phyloP scores from a whole-genome alignment of 116 monocot species.

The Trichopus zeylanicus region DNA sequence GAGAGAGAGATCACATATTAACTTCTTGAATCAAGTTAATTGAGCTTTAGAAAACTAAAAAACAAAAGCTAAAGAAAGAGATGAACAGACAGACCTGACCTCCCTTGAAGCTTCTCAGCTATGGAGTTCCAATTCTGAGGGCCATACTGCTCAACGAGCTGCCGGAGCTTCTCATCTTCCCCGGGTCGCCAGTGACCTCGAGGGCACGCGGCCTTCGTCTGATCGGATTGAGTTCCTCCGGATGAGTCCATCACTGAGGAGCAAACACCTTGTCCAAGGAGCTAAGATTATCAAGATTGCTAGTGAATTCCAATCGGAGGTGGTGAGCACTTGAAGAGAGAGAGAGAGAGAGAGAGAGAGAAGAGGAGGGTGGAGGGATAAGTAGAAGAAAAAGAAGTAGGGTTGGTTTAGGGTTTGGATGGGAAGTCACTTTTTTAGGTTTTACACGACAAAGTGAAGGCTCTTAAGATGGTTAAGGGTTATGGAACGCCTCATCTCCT shows the following conservation, averaged over 20 bases:
- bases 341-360: background rate
- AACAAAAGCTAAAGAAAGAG: background rate
- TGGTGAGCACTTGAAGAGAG: background rate
- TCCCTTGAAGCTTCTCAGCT: conserved; percentile 57
- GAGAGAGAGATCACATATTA: no score
- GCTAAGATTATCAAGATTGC: background rate
- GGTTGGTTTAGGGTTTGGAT: conserved; percentile 34
- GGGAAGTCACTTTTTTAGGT: conserved; percentile 39
- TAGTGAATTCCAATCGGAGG: no score
- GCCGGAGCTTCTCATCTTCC: conserved; percentile 61
- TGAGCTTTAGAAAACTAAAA: background rate
- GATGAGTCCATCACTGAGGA: conserved; percentile 7
- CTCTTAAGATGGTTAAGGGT: background rate
- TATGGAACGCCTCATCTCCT: background rate
- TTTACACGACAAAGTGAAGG: conserved; percentile 13
- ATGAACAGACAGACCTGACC: conserved; percentile 40
- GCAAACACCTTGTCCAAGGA: background rate
- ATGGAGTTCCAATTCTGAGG: conserved; percentile 81
- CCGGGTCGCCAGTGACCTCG: conserved; percentile 65
- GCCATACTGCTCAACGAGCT: conserved; percentile 52
- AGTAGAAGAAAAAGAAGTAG: background rate
- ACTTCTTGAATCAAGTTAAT: background rate
- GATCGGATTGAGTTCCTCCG: conserved; percentile 5
- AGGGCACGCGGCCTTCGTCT: conserved; percentile 17
- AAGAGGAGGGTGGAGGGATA: background rate